phyloP scores from a whole-genome alignment of 345 rosid species.

The Alliaria petiolata region DNA sequence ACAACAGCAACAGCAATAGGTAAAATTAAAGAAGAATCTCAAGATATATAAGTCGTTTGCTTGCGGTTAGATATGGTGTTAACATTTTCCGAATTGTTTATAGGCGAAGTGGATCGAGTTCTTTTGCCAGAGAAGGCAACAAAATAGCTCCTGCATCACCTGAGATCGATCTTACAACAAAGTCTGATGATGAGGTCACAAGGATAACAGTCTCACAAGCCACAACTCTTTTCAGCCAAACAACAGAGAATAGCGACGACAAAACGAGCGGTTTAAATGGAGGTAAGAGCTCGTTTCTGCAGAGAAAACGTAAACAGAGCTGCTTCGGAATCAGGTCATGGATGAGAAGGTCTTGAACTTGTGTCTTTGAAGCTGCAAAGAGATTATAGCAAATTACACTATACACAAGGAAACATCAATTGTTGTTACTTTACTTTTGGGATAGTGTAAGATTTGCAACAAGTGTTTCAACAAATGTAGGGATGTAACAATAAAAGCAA shows the following conservation, averaged over 20 bases:
- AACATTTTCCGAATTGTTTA: neutral
- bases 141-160: conserved; percentile 60
- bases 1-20: conserved; percentile 1
- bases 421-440: neutral
- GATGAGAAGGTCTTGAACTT: conserved; percentile 3
- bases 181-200: conserved; percentile 18
- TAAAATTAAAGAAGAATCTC: neutral
- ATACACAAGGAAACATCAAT: conserved; percentile 9
- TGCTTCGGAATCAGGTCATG: conserved; percentile 25
- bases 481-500: neutral
- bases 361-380: conserved; percentile 2
- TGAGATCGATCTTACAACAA: conserved; percentile 23
- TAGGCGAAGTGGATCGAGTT: conserved; percentile 50
- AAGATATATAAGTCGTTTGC: neutral
- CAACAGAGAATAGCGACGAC: neutral
- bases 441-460: neutral
- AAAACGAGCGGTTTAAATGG: conserved; percentile 8
- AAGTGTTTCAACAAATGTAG: neutral
- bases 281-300: conserved; percentile 11
- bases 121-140: conserved; percentile 48
- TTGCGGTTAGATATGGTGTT: neutral
- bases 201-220: conserved; percentile 32
- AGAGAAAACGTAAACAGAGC: conserved; percentile 14
- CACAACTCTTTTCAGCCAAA: conserved; percentile 24
- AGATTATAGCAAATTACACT: neutral